These are phyloP conservation scores for Pythium dissotocum DNA, from an alignment of 352 stramenopile species.

Conservation along the genomic window DNA sequence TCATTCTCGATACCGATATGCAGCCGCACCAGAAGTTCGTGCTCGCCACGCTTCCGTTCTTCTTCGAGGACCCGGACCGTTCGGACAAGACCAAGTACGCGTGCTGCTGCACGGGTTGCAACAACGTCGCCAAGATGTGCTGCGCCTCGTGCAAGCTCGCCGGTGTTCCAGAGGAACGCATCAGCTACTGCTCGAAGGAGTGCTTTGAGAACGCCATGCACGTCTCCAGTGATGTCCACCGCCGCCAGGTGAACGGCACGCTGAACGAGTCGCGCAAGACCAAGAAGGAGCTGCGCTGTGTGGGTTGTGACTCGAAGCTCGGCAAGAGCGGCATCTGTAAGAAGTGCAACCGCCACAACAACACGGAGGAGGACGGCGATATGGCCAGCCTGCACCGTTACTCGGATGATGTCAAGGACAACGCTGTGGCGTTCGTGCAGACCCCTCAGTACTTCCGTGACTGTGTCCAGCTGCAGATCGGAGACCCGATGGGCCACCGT, in stretches of 20 bases:
- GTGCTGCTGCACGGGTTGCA: slow-evolving; percentile 45
- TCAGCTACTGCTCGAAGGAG: slow-evolving; percentile 52
- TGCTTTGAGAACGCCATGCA: slow-evolving; percentile 56
- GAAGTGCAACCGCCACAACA: slow-evolving; percentile 35
- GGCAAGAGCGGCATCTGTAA: slow-evolving; percentile 35
- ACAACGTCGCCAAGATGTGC: slow-evolving; percentile 46
- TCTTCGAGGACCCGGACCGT: slow-evolving; percentile 78
- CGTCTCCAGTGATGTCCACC: slow-evolving; percentile 39
- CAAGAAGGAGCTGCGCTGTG: slow-evolving; percentile 41
- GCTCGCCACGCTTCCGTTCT: slow-evolving; percentile 73
- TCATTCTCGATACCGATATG: slow-evolving; percentile 87
- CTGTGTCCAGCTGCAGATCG: slow-evolving; percentile 44
- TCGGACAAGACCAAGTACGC: slow-evolving; percentile 62
- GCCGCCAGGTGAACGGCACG: slow-evolving; percentile 46
- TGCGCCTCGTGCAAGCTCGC: slow-evolving; percentile 50
- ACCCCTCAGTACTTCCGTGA: slow-evolving; percentile 52
- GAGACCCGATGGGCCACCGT: slow-evolving; percentile 45
- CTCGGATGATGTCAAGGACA: slow-evolving; percentile 43
- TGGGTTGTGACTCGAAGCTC: slow-evolving; percentile 34
- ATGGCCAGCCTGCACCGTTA: slow-evolving; percentile 32
- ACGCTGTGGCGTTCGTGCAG: slow-evolving; percentile 48
- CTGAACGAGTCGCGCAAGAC: slow-evolving; percentile 28
- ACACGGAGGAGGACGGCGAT: slow-evolving; percentile 24
- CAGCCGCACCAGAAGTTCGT: slow-evolving; percentile 80
- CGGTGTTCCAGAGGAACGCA: slow-evolving; percentile 43